Percentiles rank a stretch among this genome's conserved stretches.
phyloP scores from a whole-genome alignment of 495 filamentous ascomycete genomes.

The Penicillium manginii region DNA sequence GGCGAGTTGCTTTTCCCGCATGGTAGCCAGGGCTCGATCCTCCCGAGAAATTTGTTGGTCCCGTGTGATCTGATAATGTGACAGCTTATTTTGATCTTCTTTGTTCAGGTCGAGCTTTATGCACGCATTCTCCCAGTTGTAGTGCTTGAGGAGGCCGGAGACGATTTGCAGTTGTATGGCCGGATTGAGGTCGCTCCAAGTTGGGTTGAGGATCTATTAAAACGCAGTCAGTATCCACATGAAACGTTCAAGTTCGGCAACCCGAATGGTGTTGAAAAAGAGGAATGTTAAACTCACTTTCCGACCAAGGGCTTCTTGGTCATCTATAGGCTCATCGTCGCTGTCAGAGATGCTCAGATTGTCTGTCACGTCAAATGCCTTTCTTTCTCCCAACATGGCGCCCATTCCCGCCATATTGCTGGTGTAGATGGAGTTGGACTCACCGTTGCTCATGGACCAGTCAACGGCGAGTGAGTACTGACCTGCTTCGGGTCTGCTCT shows the following conservation, averaged over 20 bases:
- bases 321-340: conserved; percentile 19
- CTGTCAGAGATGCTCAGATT: conserved; percentile 24
- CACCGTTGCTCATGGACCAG: conserved; percentile 37
- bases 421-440: conserved; percentile 38
- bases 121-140: conserved; percentile 20
- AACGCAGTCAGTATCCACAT: background rate
- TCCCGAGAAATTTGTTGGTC: conserved; percentile 34
- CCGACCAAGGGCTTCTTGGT: conserved; percentile 2
- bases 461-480: conserved; percentile 20
- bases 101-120: conserved; percentile 31
- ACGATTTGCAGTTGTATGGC: conserved; percentile 43
- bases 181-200: conserved; percentile 40
- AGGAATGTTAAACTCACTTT: conserved; percentile 15
- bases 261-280: background rate
- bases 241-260: background rate
- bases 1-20: conserved; percentile 37
- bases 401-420: conserved; percentile 41
- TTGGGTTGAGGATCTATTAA: conserved; percentile 17
- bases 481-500: background rate
- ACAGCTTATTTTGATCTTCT: conserved; percentile 23
- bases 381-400: background rate
- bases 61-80: conserved; percentile 19
- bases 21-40: conserved; percentile 28
- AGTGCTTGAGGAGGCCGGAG: conserved; percentile 30
- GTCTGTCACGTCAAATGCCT: conserved; percentile 15